Percentiles rank a stretch among this genome's conserved stretches.
phyloP scores from a whole-genome alignment of 805 yeast genomes.

The Lipomyces oligophaga region DNA sequence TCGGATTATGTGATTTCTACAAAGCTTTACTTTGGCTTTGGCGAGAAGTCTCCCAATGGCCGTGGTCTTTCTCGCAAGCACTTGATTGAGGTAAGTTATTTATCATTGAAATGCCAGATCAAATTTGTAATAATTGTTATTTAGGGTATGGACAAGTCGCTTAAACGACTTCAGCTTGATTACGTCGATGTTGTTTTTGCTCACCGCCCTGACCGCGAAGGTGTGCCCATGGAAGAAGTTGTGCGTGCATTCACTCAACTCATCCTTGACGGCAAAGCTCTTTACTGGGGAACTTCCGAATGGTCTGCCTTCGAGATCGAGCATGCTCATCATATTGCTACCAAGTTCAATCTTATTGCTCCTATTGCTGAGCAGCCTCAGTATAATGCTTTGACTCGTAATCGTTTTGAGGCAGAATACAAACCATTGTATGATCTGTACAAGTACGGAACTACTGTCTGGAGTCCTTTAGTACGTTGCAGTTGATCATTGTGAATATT shows the following conservation, averaged over 20 bases:
- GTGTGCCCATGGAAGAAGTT: constrained; percentile 34
- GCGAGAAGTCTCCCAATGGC: constrained; percentile 31
- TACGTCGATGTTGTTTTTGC: constrained; percentile 38
- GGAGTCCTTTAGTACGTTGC: constrained; percentile 33
- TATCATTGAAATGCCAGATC: neutral
- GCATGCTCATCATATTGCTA: constrained; percentile 37
- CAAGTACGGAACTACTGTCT: constrained; percentile 37
- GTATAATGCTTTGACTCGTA: constrained; percentile 33
- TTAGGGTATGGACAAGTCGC: constrained; percentile 33
- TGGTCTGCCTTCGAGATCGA: constrained; percentile 38
- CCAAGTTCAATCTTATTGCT: constrained; percentile 35
- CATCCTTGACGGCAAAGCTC: constrained; percentile 36
- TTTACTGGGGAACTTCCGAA: constrained; percentile 38
- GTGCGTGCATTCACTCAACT: constrained; percentile 37
- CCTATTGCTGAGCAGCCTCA: constrained; percentile 37
- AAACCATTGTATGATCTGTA: constrained; percentile 34
- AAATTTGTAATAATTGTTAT: neutral
- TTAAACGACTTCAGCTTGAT: constrained; percentile 35
- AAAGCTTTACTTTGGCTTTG: constrained; percentile 36
- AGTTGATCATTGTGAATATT: neutral
- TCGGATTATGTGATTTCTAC: constrained; percentile 36
- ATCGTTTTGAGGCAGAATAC: constrained; percentile 34
- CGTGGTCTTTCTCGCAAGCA: constrained; percentile 37
- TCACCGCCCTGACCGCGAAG: constrained; percentile 35
- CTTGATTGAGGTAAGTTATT: constrained; percentile 29